Conservation (phyloP, 2,329 filamentous ascomycete genomes). For the Neoarthrinium moseri region DNA sequence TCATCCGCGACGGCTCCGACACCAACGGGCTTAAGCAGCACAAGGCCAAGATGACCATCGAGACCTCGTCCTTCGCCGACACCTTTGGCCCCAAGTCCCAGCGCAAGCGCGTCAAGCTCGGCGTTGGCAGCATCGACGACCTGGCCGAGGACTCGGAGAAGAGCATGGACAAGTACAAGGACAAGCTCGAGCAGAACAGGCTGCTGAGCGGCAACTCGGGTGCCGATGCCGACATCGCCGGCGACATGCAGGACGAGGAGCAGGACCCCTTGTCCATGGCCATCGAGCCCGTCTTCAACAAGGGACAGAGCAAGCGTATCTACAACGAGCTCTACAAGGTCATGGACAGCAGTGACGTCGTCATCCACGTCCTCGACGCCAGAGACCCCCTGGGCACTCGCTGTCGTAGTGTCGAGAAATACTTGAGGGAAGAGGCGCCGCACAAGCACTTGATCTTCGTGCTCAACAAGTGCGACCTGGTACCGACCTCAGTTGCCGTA, state of each 20-base stretch:
- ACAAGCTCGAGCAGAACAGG: conserved; percentile 75
- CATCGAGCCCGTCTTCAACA: conserved; percentile 86
- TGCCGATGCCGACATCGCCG: conserved; percentile 44
- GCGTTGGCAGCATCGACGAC: conserved; percentile 77
- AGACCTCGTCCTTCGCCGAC: conserved; percentile 80
- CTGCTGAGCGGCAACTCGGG: conserved; percentile 71
- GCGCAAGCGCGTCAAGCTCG: conserved; percentile 87
- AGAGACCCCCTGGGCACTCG: conserved; percentile 87
- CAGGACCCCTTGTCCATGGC: conserved; percentile 57
- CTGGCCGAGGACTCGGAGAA: conserved; percentile 77
- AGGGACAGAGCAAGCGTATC: conserved; percentile 68
- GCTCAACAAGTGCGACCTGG: conserved; percentile 87
- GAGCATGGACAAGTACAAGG: conserved; percentile 78
- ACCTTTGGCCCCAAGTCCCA: conserved; percentile 94
- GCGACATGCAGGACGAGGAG: conserved; percentile 32
- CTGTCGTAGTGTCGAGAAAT: conserved; percentile 89
- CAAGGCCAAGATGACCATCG: conserved; percentile 88
- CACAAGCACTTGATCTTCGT: conserved; percentile 95
- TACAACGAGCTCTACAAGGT: conserved; percentile 12
- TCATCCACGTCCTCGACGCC: conserved; percentile 92
- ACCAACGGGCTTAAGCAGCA: conserved; percentile 89
- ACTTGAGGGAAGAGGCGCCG: conserved; percentile 86
- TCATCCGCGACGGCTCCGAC: conserved; percentile 78
- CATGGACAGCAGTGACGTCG: conserved; percentile 47
- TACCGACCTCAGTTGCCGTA: conserved; percentile 92